Evolutionary conservation across 139 green algal genomes (phyloP).

Genomic region (Parachlorella kessleri): DNA sequence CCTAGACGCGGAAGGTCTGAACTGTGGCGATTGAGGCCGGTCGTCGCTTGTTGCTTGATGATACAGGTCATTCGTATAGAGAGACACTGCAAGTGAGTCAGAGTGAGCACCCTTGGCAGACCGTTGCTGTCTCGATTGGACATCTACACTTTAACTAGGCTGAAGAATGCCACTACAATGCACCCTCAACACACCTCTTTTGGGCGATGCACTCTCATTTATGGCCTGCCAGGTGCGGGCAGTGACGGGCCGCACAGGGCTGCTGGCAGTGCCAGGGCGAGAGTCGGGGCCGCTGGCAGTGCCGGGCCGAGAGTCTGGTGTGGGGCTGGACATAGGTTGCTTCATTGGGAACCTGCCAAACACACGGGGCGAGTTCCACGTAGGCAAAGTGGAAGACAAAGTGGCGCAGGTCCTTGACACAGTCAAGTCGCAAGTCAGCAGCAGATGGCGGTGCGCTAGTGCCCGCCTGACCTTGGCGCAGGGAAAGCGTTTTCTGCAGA

Average conservation of each 20-base stretch:
- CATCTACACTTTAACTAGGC: too few relatives aligned
- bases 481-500: too few relatives aligned
- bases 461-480: too few relatives aligned
- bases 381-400: neutral
- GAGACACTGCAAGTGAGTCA: neutral
- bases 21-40: neutral
- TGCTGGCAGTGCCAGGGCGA: neutral
- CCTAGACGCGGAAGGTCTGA: neutral
- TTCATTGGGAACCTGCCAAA: neutral
- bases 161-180: too few relatives aligned
- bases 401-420: too few relatives aligned
- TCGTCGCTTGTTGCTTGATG: neutral
- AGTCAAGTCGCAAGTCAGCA: too few relatives aligned
- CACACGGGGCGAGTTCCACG: neutral
- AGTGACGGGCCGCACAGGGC: conserved; percentile 5
- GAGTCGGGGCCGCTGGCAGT: neutral
- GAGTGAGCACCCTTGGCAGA: too few relatives aligned
- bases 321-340: neutral
- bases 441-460: too few relatives aligned
- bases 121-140: too few relatives aligned
- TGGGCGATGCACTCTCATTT: too few relatives aligned
- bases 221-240: conserved; percentile 29
- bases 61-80: conserved; percentile 29
- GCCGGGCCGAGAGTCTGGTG: neutral
- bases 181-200: too few relatives aligned